Conservation (phyloP, 768 basidiomycete genomes). For the Kwoniella shandongensis region DNA sequence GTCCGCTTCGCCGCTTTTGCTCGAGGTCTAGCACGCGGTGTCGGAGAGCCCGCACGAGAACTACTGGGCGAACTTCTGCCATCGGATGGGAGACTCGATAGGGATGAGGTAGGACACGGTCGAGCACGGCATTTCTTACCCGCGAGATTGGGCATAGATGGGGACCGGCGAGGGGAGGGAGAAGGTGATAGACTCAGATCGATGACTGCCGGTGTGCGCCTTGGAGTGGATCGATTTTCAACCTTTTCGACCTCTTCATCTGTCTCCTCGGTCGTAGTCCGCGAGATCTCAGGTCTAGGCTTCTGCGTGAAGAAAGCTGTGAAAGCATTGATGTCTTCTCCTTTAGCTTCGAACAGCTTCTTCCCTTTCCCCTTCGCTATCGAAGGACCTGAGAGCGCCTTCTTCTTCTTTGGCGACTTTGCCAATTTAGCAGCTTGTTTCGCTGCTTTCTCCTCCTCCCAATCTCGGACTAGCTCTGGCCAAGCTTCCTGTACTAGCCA, state of each 20-base stretch:
- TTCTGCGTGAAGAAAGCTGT: slow-evolving; percentile 18
- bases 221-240: slow-evolving; percentile 3
- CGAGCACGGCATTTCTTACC: slow-evolving; percentile 8
- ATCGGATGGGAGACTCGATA: slow-evolving; percentile 9
- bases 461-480: slow-evolving; percentile 66
- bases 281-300: background rate
- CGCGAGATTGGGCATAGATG: background rate
- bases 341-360: background rate
- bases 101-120: slow-evolving; percentile 12
- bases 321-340: slow-evolving; percentile 14
- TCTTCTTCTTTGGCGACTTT: slow-evolving; percentile 60
- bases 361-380: slow-evolving; percentile 5
- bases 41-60: background rate
- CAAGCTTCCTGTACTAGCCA: slow-evolving; percentile 70
- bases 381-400: background rate
- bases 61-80: background rate
- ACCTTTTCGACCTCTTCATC: slow-evolving; percentile 25
- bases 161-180: background rate
- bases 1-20: background rate
- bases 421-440: slow-evolving; percentile 60
- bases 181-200: slow-evolving; percentile 7
- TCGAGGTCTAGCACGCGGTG: background rate
- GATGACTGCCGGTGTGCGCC: slow-evolving; percentile 2
- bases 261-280: background rate
- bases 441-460: slow-evolving; percentile 63